These are phyloP conservation scores for Solanum phureja DNA, from an alignment of 257 asterid species.

Conservation along the genomic window DNA sequence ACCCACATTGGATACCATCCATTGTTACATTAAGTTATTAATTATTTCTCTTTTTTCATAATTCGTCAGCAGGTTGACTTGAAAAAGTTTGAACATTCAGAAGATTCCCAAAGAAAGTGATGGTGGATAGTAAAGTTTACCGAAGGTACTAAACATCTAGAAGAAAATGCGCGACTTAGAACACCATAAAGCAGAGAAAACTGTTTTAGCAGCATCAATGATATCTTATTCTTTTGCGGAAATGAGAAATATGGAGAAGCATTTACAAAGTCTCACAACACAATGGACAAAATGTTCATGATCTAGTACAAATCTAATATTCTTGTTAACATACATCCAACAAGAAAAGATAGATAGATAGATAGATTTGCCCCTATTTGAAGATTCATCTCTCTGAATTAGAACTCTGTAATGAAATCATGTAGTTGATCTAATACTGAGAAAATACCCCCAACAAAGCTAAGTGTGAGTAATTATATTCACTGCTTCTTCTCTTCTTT, in stretches of 20 bases:
- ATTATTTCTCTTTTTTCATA: too few relatives aligned
- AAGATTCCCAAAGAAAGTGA: too few relatives aligned
- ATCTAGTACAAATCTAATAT: background rate
- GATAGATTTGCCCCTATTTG: background rate
- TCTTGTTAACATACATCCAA: background rate
- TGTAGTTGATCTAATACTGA: background rate
- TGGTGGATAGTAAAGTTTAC: too few relatives aligned
- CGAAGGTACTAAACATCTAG: background rate
- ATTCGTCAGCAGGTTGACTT: too few relatives aligned
- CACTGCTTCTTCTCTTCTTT: slow-evolving; percentile 3
- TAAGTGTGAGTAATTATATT: background rate
- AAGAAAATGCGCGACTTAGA: background rate
- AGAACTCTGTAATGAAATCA: background rate
- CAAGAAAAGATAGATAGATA: background rate
- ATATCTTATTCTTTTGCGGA: background rate
- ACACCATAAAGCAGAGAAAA: background rate
- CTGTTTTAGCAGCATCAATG: background rate
- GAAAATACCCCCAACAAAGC: background rate
- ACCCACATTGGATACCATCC: too few relatives aligned
- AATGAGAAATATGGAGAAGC: background rate
- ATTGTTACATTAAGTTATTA: too few relatives aligned
- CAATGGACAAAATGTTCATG: background rate
- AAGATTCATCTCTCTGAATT: background rate
- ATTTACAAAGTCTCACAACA: background rate
- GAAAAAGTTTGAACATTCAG: background rate